Percentiles rank a stretch among this genome's conserved stretches.
Conservation (phyloP, 345 rosid species). For the Ceriops tagal region DNA sequence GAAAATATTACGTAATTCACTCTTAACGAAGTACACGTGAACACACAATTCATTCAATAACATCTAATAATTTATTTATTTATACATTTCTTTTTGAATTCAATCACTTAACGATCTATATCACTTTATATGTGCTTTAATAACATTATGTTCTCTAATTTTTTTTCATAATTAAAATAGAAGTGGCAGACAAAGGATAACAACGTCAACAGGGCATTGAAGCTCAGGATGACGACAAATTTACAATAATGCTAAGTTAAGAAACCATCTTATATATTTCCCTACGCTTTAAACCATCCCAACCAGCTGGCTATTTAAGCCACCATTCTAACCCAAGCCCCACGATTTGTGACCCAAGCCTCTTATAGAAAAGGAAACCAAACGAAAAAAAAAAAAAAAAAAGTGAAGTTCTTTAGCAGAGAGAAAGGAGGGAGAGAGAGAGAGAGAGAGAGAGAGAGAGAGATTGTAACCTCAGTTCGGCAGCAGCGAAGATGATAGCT, state of each 20-base stretch:
- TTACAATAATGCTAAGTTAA: conserved; percentile 1
- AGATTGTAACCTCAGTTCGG: background rate
- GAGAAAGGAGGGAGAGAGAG: background rate
- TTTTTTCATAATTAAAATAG: background rate
- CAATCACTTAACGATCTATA: too few species aligned
- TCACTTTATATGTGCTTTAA: too few species aligned
- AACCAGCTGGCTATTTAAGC: conserved; percentile 22
- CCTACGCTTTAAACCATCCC: conserved; percentile 1
- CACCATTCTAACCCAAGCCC: background rate
- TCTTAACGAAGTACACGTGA: too few species aligned
- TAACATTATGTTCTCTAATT: too few species aligned
- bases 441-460: background rate
- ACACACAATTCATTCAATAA: too few species aligned
- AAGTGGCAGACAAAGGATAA: conserved; percentile 34
- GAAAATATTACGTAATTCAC: too few species aligned
- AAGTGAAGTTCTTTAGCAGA: background rate
- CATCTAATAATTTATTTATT: too few species aligned
- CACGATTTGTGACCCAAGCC: background rate
- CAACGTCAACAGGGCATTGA: conserved; percentile 26
- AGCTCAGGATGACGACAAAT: conserved; percentile 19
- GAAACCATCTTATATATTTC: background rate
- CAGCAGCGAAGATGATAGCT: conserved; percentile 57
- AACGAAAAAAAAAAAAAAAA: background rate
- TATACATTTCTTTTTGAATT: too few species aligned
- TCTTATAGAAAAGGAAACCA: background rate